Conservation (phyloP, 2,329 filamentous ascomycete genomes). For the Fusarium sp. region DNA sequence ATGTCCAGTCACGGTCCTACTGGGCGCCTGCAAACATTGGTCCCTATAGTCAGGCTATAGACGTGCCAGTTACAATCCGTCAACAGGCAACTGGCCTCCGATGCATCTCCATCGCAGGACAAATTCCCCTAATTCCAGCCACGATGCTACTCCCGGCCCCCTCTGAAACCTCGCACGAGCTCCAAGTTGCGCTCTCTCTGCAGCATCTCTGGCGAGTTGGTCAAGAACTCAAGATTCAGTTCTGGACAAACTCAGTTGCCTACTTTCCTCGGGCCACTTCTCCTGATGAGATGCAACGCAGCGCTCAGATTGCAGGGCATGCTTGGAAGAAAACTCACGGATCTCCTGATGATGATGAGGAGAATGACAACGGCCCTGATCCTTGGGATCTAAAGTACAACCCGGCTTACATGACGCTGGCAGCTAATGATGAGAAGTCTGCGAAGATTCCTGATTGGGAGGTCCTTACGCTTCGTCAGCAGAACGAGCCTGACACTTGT, state of each 20-base stretch:
- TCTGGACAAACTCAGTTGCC: slow-evolving; percentile 81
- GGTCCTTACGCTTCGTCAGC: slow-evolving; percentile 53
- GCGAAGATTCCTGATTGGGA: slow-evolving; percentile 63
- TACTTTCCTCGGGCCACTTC: slow-evolving; percentile 68
- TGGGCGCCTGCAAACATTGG: slow-evolving; percentile 99
- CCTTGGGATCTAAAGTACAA: slow-evolving; percentile 76
- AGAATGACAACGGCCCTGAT: slow-evolving; percentile 66
- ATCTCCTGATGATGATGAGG: slow-evolving; percentile 59
- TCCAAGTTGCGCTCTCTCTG: slow-evolving; percentile 78
- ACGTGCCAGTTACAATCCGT: slow-evolving; percentile 52
- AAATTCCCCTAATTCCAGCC: slow-evolving; percentile 87
- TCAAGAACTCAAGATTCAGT: slow-evolving; percentile 74
- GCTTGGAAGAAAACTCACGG: slow-evolving; percentile 63
- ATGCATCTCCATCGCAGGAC: slow-evolving; percentile 80
- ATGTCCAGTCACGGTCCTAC: slow-evolving; percentile 94
- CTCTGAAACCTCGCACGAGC: slow-evolving; percentile 55
- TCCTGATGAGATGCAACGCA: slow-evolving; percentile 44
- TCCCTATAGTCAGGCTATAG: slow-evolving; percentile 91
- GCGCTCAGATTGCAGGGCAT: slow-evolving; percentile 56
- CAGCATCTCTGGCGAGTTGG: slow-evolving; percentile 93
- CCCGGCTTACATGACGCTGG: slow-evolving; percentile 58
- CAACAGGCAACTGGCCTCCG: slow-evolving; percentile 41
- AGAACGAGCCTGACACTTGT: slow-evolving; percentile 48
- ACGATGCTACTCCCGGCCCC: slow-evolving; percentile 73
- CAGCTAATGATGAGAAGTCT: slow-evolving; percentile 40